Base-by-base conservation (phyloP, 345 rosid genomes). In the Lepidium didymum region DNA sequence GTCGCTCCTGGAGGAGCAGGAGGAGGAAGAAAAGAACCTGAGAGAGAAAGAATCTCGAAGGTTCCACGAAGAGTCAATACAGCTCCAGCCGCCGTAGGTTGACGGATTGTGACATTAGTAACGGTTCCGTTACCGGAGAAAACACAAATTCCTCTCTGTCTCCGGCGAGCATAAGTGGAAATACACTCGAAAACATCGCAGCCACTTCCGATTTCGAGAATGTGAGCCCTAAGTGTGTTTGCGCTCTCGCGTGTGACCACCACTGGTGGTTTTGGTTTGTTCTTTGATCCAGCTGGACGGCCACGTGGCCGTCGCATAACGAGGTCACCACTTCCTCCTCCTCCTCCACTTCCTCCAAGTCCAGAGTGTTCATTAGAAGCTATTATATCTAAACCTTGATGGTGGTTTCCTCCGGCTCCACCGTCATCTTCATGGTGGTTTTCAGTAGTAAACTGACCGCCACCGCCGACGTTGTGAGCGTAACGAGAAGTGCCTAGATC, bases 1-100 rank as follows among this genome's bases (percentile, higher is more conserved):
- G 98, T 93, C 8, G 98, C 97, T 4, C 96, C 96, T 0, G 97
- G 97, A 3, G 98, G 98, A 25, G 98, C 97, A 6, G 98, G 98
- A 6, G 96, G 96, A 0, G 98, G 98, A 56, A 93, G 76, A 75
- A 93, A 93, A 19, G 98, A 88, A 13, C 98, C 98, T 0, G 96
- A 77, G 11, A 93, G 80, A 4, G 98, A 93, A 56, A 93, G 76
- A 73, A 93, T 93, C 83, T 93, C 98, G 59, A 93, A 93, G 57
- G 92, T 89, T 2, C 98, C 98, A 4, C 87, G 96, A 14, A 93
- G 84, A 8, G 90, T 87, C 10, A 90, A 84, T 1, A 93, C 64
- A 14, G 97, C 81, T 52, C 96, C 98, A 0, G 88, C 84, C 1
- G 92, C 90, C 0, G 97, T 86, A 0, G 98, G 94, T 64, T 93